Evolutionary conservation across 768 basidiomycete species (phyloP).

Genomic region (Pulveroboletus sp.): DNA sequence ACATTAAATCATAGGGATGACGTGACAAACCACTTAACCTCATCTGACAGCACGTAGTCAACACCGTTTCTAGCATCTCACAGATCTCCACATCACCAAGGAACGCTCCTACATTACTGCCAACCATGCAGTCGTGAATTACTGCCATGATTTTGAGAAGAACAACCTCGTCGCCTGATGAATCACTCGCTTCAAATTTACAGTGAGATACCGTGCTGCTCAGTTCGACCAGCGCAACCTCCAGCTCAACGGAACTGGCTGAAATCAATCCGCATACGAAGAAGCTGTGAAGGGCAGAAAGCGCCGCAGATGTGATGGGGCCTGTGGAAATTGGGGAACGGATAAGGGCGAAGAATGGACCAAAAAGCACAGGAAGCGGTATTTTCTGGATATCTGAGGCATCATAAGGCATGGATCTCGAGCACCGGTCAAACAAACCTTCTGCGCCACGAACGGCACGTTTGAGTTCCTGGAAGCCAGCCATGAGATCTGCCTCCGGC

Average conservation of each 20-base stretch:
- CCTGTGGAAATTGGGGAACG: conserved; percentile 94
- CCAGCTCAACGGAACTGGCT: conserved; percentile 51
- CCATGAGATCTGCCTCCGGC: conserved; percentile 84
- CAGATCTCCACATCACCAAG: conserved; percentile 94
- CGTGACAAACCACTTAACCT: conserved; percentile 78
- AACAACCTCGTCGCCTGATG: conserved; percentile 96
- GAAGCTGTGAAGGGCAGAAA: conserved; percentile 85
- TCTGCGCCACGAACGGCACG: conserved; percentile 66
- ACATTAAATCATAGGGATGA: conserved; percentile 3
- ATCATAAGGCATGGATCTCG: conserved; percentile 13
- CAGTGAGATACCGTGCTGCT: conserved; percentile 92
- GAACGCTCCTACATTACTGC: conserved; percentile 55
- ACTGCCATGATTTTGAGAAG: conserved; percentile 88
- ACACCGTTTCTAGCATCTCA: conserved; percentile 96
- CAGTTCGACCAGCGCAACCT: conserved; percentile 72
- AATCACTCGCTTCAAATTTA: conserved; percentile 97
- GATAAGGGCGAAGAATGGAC: conserved; percentile 91
- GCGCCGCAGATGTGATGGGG: conserved; percentile 93
- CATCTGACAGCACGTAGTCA: conserved; percentile 97
- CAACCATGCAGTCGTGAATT: conserved; percentile 79
- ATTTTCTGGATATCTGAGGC: conserved; percentile 56
- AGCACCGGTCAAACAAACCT: conserved; percentile 40
- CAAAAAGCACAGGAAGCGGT: conserved; percentile 62
- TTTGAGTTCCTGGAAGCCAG: conserved; percentile 84
- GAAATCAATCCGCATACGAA: conserved; percentile 76